These are phyloP conservation scores for Atkinsonella texensis DNA, from an alignment of 2,329 filamentous ascomycete species.

Conservation along the genomic window DNA sequence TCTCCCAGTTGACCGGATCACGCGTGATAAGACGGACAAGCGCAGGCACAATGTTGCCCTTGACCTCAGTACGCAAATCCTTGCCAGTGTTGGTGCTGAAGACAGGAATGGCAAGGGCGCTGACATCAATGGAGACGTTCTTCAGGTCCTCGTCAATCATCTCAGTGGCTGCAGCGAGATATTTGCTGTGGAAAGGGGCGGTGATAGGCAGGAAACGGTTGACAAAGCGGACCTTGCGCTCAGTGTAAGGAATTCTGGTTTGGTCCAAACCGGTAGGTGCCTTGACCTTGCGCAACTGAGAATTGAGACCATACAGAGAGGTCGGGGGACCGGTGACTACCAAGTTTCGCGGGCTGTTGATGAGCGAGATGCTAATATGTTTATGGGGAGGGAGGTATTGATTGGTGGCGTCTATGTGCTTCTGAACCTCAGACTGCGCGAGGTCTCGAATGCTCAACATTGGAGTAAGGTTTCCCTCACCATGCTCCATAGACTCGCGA, in stretches of 20 bases:
- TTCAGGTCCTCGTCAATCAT: slow-evolving; percentile 82
- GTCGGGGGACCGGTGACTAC: slow-evolving; percentile 94
- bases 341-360: slow-evolving; percentile 95
- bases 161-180: slow-evolving; percentile 69
- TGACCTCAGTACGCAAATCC: slow-evolving; percentile 60
- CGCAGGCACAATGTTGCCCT: slow-evolving; percentile 71
- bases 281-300: slow-evolving; percentile 92
- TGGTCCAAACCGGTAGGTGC: slow-evolving; percentile 95
- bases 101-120: slow-evolving; percentile 69
- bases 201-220: slow-evolving; percentile 97
- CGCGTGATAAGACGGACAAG: slow-evolving; percentile 89
- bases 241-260: slow-evolving; percentile 83
- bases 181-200: slow-evolving; percentile 95
- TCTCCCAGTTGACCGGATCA: slow-evolving; percentile 92
- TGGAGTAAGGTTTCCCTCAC: slow-evolving; percentile 89
- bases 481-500: slow-evolving; percentile 85
- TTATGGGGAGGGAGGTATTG: slow-evolving; percentile 86
- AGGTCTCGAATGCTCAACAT: slow-evolving; percentile 98
- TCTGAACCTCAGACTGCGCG: slow-evolving; percentile 76
- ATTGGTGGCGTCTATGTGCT: slow-evolving; percentile 94
- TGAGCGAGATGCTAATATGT: slow-evolving; percentile 87
- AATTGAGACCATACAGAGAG: slow-evolving; percentile 89
- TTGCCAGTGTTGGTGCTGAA: slow-evolving; percentile 83
- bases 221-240: slow-evolving; percentile 91
- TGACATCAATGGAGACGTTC: slow-evolving; percentile 62